phyloP scores from a whole-genome alignment of 495 filamentous ascomycete genomes.

The Penicillium angulare region DNA sequence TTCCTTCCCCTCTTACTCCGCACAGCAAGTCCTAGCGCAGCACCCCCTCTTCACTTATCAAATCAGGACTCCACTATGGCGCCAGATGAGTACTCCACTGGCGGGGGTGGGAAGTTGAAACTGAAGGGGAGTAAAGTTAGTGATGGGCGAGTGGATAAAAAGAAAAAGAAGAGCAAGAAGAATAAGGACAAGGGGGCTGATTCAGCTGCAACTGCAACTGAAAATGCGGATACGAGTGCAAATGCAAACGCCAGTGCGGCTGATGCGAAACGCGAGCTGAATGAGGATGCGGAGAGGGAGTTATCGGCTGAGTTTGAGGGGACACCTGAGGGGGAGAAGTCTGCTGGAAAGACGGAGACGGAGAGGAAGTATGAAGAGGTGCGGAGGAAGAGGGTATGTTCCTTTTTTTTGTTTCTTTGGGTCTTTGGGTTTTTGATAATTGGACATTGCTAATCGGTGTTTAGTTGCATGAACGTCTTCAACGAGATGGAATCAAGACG shows the following conservation, averaged over 20 bases:
- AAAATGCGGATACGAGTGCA: not conserved
- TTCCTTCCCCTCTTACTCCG: slow-evolving; percentile 17
- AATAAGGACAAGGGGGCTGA: slow-evolving; percentile 29
- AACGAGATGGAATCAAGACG: slow-evolving; percentile 84
- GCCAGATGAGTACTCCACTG: slow-evolving; percentile 65
- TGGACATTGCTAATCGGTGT: not conserved
- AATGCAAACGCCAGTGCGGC: not conserved
- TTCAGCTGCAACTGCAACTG: not conserved
- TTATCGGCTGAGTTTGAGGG: slow-evolving; percentile 1
- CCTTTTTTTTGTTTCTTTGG: slow-evolving; percentile 2
- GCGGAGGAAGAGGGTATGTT: slow-evolving; percentile 72
- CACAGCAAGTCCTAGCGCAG: too few species aligned
- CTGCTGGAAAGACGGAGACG: slow-evolving; percentile 73
- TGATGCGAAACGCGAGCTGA: not conserved
- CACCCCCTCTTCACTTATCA: not conserved
- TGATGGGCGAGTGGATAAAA: slow-evolving; percentile 49
- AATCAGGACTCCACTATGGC: slow-evolving; percentile 10
- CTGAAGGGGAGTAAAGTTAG: slow-evolving; percentile 71
- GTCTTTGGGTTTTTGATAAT: slow-evolving; percentile 9
- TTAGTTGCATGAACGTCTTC: slow-evolving; percentile 68
- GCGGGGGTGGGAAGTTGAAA: slow-evolving; percentile 68
- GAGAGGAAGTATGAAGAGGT: slow-evolving; percentile 79
- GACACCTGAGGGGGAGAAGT: not conserved
- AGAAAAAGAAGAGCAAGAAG: slow-evolving; percentile 66
- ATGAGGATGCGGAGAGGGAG: not conserved